A percentile compares a stretch with the other conserved stretches of the same genome.
Evolutionary conservation across 371 early-diverging fungal genomes (phyloP).

Genomic region (Rhizomucor miehei): DNA sequence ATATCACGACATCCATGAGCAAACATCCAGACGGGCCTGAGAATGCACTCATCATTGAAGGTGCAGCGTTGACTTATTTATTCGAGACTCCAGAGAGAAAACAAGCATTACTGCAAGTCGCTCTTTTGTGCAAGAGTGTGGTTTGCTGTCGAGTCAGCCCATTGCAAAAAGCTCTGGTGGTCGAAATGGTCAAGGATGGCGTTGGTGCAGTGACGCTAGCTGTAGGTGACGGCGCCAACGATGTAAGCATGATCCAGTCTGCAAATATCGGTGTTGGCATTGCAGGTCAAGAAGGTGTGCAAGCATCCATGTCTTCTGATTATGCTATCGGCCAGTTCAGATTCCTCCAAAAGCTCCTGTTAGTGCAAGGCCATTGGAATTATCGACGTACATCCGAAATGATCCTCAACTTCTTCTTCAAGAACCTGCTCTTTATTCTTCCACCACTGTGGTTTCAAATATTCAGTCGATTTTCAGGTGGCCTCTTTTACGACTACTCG

Average conservation of each 20-base stretch:
- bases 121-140: conserved; percentile 83
- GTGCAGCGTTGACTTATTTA: conserved; percentile 78
- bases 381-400: conserved; percentile 76
- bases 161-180: conserved; percentile 96
- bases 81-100: conserved; percentile 63
- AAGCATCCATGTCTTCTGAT: conserved; percentile 89
- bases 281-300: conserved; percentile 91
- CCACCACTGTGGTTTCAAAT: conserved; percentile 88
- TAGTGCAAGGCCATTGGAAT: conserved; percentile 86
- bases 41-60: conserved; percentile 88
- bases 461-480: conserved; percentile 79
- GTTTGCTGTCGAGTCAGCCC: conserved; percentile 96
- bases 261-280: conserved; percentile 93
- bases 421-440: conserved; percentile 75
- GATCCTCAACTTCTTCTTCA: conserved; percentile 80
- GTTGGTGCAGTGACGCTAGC: conserved; percentile 78
- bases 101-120: conserved; percentile 67
- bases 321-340: conserved; percentile 88
- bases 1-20: conserved; percentile 10
- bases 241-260: conserved; percentile 92
- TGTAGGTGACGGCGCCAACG: conserved; percentile 96
- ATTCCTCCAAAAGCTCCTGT: conserved; percentile 66
- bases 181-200: conserved; percentile 83
- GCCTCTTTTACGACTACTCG: conserved; percentile 85
- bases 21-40: conserved; percentile 1